Conservation (phyloP, 768 basidiomycete genomes). For the Agrocybe pediades region DNA sequence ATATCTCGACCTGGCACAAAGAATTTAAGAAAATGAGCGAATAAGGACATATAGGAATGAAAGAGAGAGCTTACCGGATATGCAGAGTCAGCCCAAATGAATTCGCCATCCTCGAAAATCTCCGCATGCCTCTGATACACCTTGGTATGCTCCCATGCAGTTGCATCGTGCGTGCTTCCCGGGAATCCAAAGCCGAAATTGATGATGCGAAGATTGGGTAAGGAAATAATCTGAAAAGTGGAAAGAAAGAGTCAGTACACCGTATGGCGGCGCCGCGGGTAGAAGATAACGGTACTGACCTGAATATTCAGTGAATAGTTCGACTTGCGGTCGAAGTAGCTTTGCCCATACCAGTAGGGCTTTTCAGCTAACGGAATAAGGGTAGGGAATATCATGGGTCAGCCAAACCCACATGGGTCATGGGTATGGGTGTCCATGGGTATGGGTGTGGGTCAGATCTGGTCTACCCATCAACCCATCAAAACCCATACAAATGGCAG, state of each 20-base stretch:
- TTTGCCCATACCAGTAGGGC: constrained; percentile 35
- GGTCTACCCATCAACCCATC: too few species aligned
- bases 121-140: constrained; percentile 16
- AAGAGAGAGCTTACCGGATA: constrained; percentile 31
- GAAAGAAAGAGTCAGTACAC: not conserved
- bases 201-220: constrained; percentile 38
- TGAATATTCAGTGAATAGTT: constrained; percentile 41
- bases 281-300: constrained; percentile 20
- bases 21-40: not conserved
- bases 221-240: constrained; percentile 29
- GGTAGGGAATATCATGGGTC: too few species aligned
- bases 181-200: constrained; percentile 30
- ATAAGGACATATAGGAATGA: too few species aligned
- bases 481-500: too few species aligned
- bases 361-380: constrained; percentile 32
- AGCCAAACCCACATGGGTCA: too few species aligned
- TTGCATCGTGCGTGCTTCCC: constrained; percentile 34
- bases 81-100: constrained; percentile 39
- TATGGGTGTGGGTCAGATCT: too few species aligned
- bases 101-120: constrained; percentile 30
- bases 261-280: too few species aligned
- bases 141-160: constrained; percentile 26
- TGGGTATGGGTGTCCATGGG: too few species aligned
- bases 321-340: constrained; percentile 38
- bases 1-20: constrained; percentile 15